A percentile compares a stretch with the other conserved stretches of the same genome.
Evolutionary conservation across 352 stramenopile genomes (phyloP).

Genomic region (Phytophthora pluvialis): DNA sequence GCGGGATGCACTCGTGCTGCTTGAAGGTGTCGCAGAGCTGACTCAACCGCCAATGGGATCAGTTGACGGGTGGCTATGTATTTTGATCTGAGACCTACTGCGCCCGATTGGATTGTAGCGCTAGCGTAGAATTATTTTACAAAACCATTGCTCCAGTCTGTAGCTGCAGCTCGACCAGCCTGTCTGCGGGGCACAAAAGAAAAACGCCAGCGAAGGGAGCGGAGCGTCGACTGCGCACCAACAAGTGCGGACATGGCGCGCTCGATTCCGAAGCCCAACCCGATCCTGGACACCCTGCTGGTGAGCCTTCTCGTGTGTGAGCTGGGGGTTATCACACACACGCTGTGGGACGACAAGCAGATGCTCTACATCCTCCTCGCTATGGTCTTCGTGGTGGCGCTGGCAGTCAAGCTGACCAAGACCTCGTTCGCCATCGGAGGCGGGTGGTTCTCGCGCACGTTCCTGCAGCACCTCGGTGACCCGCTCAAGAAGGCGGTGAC

Average conservation of each 20-base stretch:
- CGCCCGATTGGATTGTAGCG: conserved; percentile 3
- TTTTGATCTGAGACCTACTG: neutral
- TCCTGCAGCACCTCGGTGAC: conserved; percentile 81
- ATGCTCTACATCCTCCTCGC: conserved; percentile 75
- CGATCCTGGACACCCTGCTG: conserved; percentile 70
- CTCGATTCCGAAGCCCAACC: conserved; percentile 71
- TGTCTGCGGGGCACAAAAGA: conserved; percentile 21
- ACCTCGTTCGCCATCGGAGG: conserved; percentile 64
- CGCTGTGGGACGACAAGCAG: conserved; percentile 67
- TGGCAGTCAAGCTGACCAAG: conserved; percentile 77
- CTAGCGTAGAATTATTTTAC: neutral
- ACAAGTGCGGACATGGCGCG: conserved; percentile 48
- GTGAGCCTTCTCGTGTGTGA: conserved; percentile 65
- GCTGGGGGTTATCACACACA: conserved; percentile 66
- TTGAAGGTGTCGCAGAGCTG: neutral
- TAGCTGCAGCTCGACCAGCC: neutral
- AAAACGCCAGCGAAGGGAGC: conserved; percentile 25
- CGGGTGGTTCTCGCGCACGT: conserved; percentile 77
- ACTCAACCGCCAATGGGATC: conserved; percentile 3
- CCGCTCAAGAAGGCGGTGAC: conserved; percentile 81
- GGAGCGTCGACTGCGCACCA: conserved; percentile 9
- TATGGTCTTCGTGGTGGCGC: conserved; percentile 70
- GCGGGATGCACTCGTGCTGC: neutral
- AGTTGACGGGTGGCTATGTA: conserved; percentile 12
- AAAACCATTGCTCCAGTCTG: neutral